Conservation (phyloP, 306 rosid species). For the Malus asiatica region DNA sequence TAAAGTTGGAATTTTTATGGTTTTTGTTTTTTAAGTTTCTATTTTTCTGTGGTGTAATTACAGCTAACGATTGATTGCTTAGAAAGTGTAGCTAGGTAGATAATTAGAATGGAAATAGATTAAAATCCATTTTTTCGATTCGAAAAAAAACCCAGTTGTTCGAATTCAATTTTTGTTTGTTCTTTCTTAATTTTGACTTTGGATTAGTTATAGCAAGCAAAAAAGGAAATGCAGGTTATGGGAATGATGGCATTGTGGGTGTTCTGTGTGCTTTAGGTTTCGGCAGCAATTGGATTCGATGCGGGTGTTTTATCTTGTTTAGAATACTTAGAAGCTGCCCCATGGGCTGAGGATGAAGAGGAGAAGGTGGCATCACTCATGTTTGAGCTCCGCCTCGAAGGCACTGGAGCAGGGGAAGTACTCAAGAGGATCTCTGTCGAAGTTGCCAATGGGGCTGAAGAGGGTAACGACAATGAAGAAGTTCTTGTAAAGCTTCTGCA, state of each 20-base stretch:
- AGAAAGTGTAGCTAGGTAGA: neutral
- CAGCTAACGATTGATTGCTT: neutral
- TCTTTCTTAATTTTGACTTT: neutral
- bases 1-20: neutral
- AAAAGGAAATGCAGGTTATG: neutral
- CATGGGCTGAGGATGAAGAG: constrained; percentile 98
- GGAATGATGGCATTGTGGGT: constrained; percentile 5
- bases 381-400: constrained; percentile 86
- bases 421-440: constrained; percentile 81
- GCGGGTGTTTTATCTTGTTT: constrained; percentile 93
- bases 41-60: neutral
- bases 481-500: constrained; percentile 78
- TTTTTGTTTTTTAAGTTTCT: neutral
- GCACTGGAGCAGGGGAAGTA: constrained; percentile 86
- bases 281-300: constrained; percentile 88
- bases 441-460: constrained; percentile 54
- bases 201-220: neutral
- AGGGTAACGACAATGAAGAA: constrained; percentile 74
- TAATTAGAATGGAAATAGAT: neutral
- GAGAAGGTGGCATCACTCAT: constrained; percentile 88
- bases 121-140: neutral
- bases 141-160: neutral
- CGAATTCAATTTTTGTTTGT: neutral
- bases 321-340: constrained; percentile 97
- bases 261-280: constrained; percentile 43